A percentile compares a stretch with the other conserved stretches of the same genome.
Conservation (phyloP, 768 basidiomycete species). For the Boletus rubescentipes region DNA sequence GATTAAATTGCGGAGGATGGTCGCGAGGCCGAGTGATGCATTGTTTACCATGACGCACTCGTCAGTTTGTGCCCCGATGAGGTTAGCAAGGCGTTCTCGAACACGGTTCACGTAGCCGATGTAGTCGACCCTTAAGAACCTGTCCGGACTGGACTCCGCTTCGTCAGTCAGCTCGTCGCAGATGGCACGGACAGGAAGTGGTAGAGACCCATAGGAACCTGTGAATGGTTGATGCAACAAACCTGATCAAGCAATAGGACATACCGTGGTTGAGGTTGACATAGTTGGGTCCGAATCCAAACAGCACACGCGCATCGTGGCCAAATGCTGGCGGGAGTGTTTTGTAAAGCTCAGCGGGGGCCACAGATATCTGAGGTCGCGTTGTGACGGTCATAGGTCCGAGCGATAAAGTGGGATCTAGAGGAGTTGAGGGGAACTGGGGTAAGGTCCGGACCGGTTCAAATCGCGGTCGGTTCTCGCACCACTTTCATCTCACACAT, state of each 20-base stretch:
- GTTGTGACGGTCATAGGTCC: constrained; percentile 7
- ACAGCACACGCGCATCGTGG: constrained; percentile 52
- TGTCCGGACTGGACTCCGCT: constrained; percentile 57
- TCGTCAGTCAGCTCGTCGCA: constrained; percentile 40
- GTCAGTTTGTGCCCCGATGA: constrained; percentile 51
- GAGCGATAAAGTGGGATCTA: too few relatives aligned
- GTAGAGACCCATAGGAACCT: constrained; percentile 63
- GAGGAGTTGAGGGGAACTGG: too few relatives aligned
- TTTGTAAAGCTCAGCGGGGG: constrained; percentile 19
- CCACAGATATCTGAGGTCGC: not conserved
- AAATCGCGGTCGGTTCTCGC: too few relatives aligned
- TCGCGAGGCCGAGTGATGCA: constrained; percentile 46
- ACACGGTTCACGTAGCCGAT: constrained; percentile 36
- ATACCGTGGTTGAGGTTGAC: constrained; percentile 66
- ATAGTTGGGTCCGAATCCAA: constrained; percentile 56
- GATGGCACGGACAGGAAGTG: constrained; percentile 49
- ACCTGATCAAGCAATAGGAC: not conserved
- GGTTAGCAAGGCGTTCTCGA: constrained; percentile 46
- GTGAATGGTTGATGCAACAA: not conserved
- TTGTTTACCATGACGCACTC: constrained; percentile 53
- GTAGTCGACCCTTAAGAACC: constrained; percentile 45
- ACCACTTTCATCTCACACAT: too few relatives aligned
- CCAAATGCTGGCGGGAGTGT: constrained; percentile 50
- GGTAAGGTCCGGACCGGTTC: too few relatives aligned
- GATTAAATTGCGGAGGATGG: constrained; percentile 62